Conservation (phyloP, 192 early-diverging fungal genomes). For the Endogone sp. region DNA sequence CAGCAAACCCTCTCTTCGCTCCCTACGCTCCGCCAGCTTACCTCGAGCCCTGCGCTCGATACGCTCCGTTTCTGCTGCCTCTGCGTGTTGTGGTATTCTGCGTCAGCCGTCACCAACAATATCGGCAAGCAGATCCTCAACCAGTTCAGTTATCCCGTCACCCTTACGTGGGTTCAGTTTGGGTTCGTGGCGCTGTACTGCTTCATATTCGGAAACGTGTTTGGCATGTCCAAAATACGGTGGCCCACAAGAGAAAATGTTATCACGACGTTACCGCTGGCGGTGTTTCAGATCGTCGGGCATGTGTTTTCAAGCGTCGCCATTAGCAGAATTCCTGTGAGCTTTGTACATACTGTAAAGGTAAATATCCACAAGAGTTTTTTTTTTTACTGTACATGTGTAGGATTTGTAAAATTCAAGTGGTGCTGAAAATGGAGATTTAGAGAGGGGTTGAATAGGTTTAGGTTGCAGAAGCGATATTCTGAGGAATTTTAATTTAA, state of each 20-base stretch:
- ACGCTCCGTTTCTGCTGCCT: conserved; percentile 58
- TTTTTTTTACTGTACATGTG: background rate
- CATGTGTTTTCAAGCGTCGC: conserved; percentile 79
- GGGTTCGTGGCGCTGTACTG: conserved; percentile 68
- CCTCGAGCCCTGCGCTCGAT: conserved; percentile 15
- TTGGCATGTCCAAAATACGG: conserved; percentile 49
- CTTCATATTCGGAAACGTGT: conserved; percentile 31
- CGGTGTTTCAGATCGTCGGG: conserved; percentile 78
- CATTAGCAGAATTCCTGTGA: conserved; percentile 75
- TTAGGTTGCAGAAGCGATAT: no score
- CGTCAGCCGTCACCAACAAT: conserved; percentile 82
- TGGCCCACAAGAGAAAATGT: conserved; percentile 50
- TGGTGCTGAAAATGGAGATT: no score
- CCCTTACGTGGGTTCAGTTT: conserved; percentile 83
- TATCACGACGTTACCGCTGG: conserved; percentile 63
- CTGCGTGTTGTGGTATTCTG: conserved; percentile 76
- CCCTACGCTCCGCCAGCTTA: conserved; percentile 6
- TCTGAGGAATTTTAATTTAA: no score
- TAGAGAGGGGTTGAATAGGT: no score
- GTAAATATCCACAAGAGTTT: conserved; percentile 33
- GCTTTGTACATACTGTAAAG: conserved; percentile 88
- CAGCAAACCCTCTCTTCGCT: background rate
- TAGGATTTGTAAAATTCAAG: background rate
- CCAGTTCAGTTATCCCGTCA: conserved; percentile 74
- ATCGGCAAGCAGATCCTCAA: conserved; percentile 78